Conservation (phyloP, 2,329 filamentous ascomycete genomes). For the Arthrocladium fulminans region DNA sequence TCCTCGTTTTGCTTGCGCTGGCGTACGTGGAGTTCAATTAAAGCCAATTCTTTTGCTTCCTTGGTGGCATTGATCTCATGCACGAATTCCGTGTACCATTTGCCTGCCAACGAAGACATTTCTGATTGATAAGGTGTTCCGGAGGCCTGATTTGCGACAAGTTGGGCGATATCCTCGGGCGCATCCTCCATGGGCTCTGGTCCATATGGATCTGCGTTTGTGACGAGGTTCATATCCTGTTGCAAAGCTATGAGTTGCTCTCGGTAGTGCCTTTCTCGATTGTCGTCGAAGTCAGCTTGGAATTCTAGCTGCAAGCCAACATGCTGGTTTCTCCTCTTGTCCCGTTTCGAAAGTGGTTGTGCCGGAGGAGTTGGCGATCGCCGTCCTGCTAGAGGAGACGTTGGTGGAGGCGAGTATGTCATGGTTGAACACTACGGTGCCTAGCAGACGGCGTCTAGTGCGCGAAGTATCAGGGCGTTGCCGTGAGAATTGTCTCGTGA, state of each 20-base stretch:
- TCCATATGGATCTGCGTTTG: conserved; percentile 73
- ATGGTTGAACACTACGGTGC: conserved; percentile 20
- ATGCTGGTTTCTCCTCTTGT: conserved; percentile 78
- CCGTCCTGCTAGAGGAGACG: conserved; percentile 25
- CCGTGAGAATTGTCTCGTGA: no score
- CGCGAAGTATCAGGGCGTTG: no score
- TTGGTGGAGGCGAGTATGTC: conserved; percentile 34
- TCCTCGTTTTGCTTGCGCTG: neutral
- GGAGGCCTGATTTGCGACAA: conserved; percentile 49
- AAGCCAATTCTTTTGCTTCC: conserved; percentile 74
- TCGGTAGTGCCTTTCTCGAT: conserved; percentile 75
- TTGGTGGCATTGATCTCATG: conserved; percentile 79
- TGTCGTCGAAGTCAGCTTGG: conserved; percentile 66
- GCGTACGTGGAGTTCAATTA: conserved; percentile 70
- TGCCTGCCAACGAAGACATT: conserved; percentile 58
- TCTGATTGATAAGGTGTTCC: conserved; percentile 60
- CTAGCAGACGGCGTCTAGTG: no score
- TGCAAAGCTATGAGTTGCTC: conserved; percentile 89
- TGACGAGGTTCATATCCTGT: conserved; percentile 76
- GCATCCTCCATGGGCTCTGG: conserved; percentile 58
- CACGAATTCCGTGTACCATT: conserved; percentile 75
- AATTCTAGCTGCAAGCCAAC: conserved; percentile 69
- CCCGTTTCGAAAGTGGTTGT: conserved; percentile 64
- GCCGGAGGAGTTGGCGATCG: conserved; percentile 31
- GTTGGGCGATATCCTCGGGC: conserved; percentile 57